These are phyloP conservation scores for Eucalyptus fibrosa DNA, from an alignment of 345 rosid species.

Conservation along the genomic window DNA sequence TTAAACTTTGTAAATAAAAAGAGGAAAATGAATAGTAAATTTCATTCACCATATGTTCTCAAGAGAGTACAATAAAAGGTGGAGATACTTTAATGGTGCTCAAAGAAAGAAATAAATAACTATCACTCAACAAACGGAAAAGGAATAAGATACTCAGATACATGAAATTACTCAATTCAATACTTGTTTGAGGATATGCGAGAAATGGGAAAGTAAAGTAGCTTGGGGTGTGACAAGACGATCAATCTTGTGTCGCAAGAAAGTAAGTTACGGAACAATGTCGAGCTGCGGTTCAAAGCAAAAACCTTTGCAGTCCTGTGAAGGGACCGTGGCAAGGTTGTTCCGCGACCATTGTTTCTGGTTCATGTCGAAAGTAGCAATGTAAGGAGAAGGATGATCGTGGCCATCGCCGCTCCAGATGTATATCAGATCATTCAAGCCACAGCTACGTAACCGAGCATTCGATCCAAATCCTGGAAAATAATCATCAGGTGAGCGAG, in stretches of 20 bases:
- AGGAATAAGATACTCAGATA: fast-evolving
- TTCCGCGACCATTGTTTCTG: not conserved
- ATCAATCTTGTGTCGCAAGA: not conserved
- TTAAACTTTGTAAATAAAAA: not conserved
- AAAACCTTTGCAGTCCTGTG: not conserved
- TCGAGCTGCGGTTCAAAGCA: not conserved
- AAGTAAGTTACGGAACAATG: not conserved
- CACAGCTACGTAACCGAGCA: not conserved
- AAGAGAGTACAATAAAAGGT: not conserved
- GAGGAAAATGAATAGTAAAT: not conserved
- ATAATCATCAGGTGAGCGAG: constrained; percentile 65
- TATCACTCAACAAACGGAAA: not conserved
- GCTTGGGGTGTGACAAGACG: not conserved
- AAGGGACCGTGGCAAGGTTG: not conserved
- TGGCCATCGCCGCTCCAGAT: not conserved
- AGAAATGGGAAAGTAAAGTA: not conserved
- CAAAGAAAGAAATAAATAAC: not conserved
- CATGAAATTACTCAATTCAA: not conserved
- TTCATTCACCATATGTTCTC: not conserved
- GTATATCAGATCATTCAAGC: not conserved
- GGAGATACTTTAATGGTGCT: not conserved
- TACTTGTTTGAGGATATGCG: not conserved
- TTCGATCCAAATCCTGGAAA: constrained; percentile 57
- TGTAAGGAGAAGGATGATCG: not conserved
- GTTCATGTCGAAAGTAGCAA: not conserved